phyloP scores from a whole-genome alignment of 106 monocot species.

The Dendrobium officinale region DNA sequence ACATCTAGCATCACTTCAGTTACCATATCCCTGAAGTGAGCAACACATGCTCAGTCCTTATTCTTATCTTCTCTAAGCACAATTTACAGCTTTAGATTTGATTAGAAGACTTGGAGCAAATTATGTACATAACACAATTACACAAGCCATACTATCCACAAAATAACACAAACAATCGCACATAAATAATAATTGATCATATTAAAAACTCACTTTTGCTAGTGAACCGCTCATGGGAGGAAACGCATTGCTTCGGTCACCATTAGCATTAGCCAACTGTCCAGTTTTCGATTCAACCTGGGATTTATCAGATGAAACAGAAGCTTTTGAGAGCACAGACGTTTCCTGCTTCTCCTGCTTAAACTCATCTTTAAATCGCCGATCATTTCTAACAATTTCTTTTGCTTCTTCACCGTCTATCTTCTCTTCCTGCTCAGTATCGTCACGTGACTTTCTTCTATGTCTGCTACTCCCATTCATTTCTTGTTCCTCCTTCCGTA shows the following conservation, averaged over 20 bases:
- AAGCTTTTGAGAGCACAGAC: neutral
- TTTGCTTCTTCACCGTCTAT: neutral
- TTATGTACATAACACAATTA: neutral
- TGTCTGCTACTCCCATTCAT: neutral
- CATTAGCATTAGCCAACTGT: neutral
- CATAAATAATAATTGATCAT: neutral
- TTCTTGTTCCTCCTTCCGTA: conserved; percentile 1
- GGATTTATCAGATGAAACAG: neutral
- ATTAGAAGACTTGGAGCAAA: neutral
- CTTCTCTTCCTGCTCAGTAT: neutral
- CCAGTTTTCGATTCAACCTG: neutral
- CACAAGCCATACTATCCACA: neutral
- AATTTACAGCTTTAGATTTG: neutral
- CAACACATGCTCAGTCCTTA: neutral
- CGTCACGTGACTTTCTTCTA: neutral
- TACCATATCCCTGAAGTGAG: neutral
- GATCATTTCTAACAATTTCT: conserved; percentile 1
- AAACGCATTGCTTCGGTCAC: neutral
- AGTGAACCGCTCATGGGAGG: neutral
- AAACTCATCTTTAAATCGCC: conserved; percentile 1
- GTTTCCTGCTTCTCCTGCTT: neutral
- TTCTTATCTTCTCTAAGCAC: neutral
- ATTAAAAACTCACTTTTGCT: conserved; percentile 4
- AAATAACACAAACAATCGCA: neutral
- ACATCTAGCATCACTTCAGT: neutral